These are phyloP conservation scores for Coniochaeta sp. DNA, from an alignment of 2,329 filamentous ascomycete genomes.

Conservation along the genomic window DNA sequence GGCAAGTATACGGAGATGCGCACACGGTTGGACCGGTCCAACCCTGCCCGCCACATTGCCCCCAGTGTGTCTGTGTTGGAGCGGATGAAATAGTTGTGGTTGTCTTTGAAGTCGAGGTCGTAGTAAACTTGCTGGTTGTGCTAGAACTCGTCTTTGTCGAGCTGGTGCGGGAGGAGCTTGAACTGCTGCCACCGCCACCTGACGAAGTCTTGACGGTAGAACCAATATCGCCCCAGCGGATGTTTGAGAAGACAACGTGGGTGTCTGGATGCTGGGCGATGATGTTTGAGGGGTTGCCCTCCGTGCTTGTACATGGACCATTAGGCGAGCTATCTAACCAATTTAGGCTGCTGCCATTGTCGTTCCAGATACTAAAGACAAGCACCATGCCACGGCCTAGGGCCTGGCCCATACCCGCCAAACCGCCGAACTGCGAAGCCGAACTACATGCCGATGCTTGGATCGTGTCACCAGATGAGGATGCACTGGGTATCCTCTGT, in stretches of 20 bases:
- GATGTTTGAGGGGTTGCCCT: slow-evolving; percentile 39
- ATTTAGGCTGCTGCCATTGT: slow-evolving; percentile 35
- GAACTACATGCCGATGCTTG: slow-evolving; percentile 41
- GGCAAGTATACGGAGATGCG: not conserved
- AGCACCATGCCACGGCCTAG: slow-evolving; percentile 34
- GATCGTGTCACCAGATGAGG: slow-evolving; percentile 24
- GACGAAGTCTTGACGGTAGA: slow-evolving; percentile 22
- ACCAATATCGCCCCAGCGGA: slow-evolving; percentile 46
- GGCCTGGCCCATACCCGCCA: slow-evolving; percentile 29
- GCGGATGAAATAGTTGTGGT: not conserved
- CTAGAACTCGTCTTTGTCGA: slow-evolving; percentile 14
- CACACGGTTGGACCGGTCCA: slow-evolving; percentile 1
- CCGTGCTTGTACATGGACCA: slow-evolving; percentile 39
- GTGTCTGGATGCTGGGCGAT: slow-evolving; percentile 30
- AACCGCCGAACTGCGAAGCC: slow-evolving; percentile 13
- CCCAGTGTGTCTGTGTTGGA: not conserved
- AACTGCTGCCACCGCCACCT: not conserved
- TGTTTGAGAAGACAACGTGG: slow-evolving; percentile 38
- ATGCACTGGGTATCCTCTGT: slow-evolving; percentile 27
- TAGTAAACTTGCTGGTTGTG: not conserved
- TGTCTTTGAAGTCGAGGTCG: not conserved
- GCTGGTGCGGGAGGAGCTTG: slow-evolving; percentile 5
- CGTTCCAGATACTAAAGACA: slow-evolving; percentile 40
- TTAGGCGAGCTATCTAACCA: slow-evolving; percentile 38
- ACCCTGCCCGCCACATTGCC: not conserved